Evolutionary conservation across 2,329 filamentous ascomycete genomes (phyloP), one percentile per base, ranked within the genome.

Genomic region (Boeremia lycopersici): DNA sequence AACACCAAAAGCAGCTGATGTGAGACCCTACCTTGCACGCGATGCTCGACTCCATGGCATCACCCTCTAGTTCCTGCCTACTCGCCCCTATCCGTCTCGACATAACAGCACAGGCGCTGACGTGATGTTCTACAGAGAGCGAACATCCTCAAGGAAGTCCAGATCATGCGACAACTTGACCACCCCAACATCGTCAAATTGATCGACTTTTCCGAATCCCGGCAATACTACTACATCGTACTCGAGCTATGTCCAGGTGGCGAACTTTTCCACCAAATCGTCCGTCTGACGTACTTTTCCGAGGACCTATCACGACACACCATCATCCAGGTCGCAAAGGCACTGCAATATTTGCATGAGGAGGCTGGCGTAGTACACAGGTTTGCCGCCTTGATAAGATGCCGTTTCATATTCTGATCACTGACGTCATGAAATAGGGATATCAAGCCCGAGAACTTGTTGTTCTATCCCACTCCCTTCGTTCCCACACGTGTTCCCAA

Each of bases 201-300:
- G 53, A 84, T 98, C 68, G 91, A 96, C 69, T 98, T 98, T 72
- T 89, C 89, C 60, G 95, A 99, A 76, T 96, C 93, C 1, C 84
- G 85, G 54, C 92, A 98, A 75, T 97, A 97, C 74, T 98, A 98
- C 78, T 99, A 96, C 79, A 97, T 99, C 65, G 87, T 99, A 38
- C 86, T 99, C 35, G 95, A 99, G 77, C 84, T 98, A 38, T 96
- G 93, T 53, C 92, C 93, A 0, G 95, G 95, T 55, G 95, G 95
- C 71, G 95, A 99, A 78, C 82, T 99, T 10, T 99, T 99, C 82
- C 95, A 99, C 75, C 93, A 98, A 74, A 98, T 99, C 66, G 95
- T 99, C 46, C 89, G 93, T 63, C 86, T 99, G 73, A 99, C 95
- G 12, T 99, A 98, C 75, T 99, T 99, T 74, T 98, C 93, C 79